phyloP scores from a whole-genome alignment of 495 filamentous ascomycete genomes.

The Xylaria venustula region DNA sequence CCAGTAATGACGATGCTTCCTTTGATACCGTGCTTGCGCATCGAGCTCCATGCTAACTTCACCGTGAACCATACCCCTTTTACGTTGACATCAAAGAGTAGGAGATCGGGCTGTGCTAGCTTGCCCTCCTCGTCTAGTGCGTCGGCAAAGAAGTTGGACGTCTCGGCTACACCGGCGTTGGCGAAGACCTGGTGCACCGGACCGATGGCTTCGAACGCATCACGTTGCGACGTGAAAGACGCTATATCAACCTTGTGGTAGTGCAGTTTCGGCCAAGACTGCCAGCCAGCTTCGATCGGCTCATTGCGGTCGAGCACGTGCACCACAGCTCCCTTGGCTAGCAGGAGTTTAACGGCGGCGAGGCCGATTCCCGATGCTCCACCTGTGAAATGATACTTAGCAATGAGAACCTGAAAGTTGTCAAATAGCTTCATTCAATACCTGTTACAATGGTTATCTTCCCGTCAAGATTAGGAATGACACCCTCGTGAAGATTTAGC shows the following conservation, averaged over 20 bases:
- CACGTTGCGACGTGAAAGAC: constrained; percentile 20
- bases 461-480: neutral
- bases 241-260: constrained; percentile 17
- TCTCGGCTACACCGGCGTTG: neutral
- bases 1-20: neutral
- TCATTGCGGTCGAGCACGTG: constrained; percentile 21
- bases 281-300: constrained; percentile 8
- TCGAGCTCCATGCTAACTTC: neutral
- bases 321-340: constrained; percentile 18
- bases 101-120: neutral
- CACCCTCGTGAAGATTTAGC: neutral
- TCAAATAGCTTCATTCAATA: neutral
- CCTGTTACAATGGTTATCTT: neutral
- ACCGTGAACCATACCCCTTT: neutral
- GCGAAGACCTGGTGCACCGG: neutral
- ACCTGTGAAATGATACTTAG: neutral
- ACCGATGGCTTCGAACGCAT: neutral
- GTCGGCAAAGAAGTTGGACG: neutral
- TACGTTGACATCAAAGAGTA: neutral
- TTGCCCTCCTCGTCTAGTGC: neutral
- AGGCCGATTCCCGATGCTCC: constrained; percentile 14
- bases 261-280: neutral
- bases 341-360: constrained; percentile 22
- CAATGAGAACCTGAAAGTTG: too few relatives aligned
- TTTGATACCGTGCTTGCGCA: neutral